Percentiles rank a stretch among this genome's conserved stretches.
phyloP scores from a whole-genome alignment of 495 filamentous ascomycete genomes.

The Tuber magnatum region DNA sequence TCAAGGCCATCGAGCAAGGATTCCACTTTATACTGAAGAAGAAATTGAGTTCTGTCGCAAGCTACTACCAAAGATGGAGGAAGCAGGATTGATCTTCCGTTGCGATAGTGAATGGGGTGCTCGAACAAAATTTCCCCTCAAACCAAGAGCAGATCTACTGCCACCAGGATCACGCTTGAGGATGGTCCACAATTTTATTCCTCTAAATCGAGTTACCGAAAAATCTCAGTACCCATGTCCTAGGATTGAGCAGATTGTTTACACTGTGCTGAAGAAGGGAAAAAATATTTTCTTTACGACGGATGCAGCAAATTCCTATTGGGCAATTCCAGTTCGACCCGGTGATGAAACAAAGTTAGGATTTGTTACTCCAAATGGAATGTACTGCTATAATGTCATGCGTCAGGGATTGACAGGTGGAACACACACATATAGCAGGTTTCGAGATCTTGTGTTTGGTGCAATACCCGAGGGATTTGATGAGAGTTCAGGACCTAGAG shows the following conservation, averaged over 20 bases:
- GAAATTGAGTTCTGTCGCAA: neutral
- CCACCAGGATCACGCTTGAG: neutral
- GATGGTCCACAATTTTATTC: neutral
- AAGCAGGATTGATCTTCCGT: neutral
- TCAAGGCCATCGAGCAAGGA: neutral
- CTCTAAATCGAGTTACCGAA: neutral
- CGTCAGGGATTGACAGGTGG: neutral
- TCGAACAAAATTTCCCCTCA: neutral
- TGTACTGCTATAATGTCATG: no score
- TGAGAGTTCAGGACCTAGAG: no score
- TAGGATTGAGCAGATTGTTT: neutral
- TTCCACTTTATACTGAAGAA: no score
- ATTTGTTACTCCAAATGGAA: neutral
- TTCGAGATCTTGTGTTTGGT: neutral
- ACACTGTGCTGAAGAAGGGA: no score
- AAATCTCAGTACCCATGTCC: neutral
- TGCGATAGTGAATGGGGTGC: neutral
- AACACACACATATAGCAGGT: neutral
- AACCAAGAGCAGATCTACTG: neutral
- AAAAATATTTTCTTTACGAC: no score
- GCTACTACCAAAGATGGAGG: neutral
- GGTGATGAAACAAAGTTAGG: no score
- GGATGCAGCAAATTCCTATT: no score
- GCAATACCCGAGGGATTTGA: neutral
- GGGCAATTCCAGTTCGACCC: no score